Conservation (phyloP, 305 asterid species). For the Rubia peregrina region DNA sequence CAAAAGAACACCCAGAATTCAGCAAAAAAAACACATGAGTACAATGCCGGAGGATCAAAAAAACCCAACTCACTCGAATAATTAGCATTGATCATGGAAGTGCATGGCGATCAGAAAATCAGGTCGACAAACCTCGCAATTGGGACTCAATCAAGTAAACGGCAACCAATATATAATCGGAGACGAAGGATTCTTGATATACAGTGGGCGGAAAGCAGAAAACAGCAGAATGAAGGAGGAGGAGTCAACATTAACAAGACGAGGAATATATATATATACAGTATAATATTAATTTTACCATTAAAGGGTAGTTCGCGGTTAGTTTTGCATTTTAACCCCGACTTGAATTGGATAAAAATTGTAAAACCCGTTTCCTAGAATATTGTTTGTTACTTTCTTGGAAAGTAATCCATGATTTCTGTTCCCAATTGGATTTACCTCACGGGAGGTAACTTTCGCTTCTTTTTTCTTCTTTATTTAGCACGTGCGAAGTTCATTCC, state of each 20-base stretch:
- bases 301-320: background rate
- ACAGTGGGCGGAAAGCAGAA: background rate
- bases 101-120: background rate
- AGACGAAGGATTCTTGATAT: background rate
- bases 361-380: too few species aligned
- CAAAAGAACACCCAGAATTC: background rate
- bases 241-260: background rate
- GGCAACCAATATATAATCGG: background rate
- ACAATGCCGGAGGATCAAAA: background rate
- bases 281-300: background rate
- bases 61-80: background rate
- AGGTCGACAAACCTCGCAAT: background rate
- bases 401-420: background rate
- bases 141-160: background rate
- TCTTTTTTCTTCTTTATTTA: background rate
- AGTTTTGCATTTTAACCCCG: background rate
- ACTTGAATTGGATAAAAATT: too few species aligned
- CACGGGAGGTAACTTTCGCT: too few species aligned
- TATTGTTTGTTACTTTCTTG: background rate
- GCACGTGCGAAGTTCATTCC: background rate
- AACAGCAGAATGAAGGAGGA: background rate
- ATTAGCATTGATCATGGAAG: background rate
- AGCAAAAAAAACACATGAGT: background rate
- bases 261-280: background rate
- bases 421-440: too few species aligned